A percentile compares a stretch with the other conserved stretches of the same genome.
phyloP scores from a whole-genome alignment of 1,139 yeast genomes.

The Blastobotrys niveus region DNA sequence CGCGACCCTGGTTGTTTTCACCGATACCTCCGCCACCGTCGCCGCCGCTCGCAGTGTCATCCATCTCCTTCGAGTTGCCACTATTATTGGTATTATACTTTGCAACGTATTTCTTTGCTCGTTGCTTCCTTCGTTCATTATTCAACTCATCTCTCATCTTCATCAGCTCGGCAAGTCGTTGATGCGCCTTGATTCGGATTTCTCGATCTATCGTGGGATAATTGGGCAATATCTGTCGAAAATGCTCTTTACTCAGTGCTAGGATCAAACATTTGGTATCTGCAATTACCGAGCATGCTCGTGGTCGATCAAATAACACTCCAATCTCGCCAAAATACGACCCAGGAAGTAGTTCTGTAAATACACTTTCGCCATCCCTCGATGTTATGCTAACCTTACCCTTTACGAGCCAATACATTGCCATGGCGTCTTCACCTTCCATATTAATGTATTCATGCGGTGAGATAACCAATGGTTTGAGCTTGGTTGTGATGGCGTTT shows the following conservation, averaged over 20 bases:
- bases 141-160: slow-evolving; percentile 22
- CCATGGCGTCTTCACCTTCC: slow-evolving; percentile 66
- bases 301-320: slow-evolving; percentile 62
- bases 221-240: slow-evolving; percentile 33
- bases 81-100: background rate
- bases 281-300: slow-evolving; percentile 78
- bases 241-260: slow-evolving; percentile 58
- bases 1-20: background rate
- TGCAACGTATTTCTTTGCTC: too few relatives aligned
- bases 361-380: slow-evolving; percentile 67
- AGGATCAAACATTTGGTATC: slow-evolving; percentile 60
- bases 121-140: background rate
- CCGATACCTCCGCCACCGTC: background rate
- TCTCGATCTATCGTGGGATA: slow-evolving; percentile 43
- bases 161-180: slow-evolving; percentile 54
- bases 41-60: background rate
- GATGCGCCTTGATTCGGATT: slow-evolving; percentile 74
- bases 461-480: slow-evolving; percentile 54
- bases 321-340: slow-evolving; percentile 77
- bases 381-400: slow-evolving; percentile 71
- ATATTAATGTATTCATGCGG: slow-evolving; percentile 65
- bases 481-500: slow-evolving; percentile 51
- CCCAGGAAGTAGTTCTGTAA: slow-evolving; percentile 65
- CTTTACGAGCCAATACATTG: slow-evolving; percentile 75
- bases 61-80: too few relatives aligned